Conservation (phyloP, 2,329 filamentous ascomycete species). For the Diaporthe sp. region DNA sequence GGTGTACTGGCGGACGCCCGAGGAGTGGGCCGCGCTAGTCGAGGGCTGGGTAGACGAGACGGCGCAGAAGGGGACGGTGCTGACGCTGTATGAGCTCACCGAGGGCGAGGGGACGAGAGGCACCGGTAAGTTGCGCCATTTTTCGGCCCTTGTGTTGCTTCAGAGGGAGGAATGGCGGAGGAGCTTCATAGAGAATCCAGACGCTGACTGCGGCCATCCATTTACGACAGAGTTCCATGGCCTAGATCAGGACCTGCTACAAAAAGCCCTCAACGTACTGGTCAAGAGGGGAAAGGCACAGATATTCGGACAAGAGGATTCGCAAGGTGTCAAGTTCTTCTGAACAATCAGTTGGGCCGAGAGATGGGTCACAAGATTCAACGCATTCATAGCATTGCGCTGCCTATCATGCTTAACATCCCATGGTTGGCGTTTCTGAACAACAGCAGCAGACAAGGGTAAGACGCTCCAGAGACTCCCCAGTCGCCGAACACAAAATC, state of each 20-base stretch:
- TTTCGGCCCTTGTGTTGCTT: constrained; percentile 12
- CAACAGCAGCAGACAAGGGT: neutral
- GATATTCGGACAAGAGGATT: constrained; percentile 90
- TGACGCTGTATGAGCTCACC: constrained; percentile 92
- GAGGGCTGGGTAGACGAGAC: constrained; percentile 89
- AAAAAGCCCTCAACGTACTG: constrained; percentile 82
- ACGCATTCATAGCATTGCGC: neutral
- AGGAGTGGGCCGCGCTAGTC: constrained; percentile 89
- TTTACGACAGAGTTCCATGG: constrained; percentile 79
- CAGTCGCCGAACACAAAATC: constrained; percentile 19
- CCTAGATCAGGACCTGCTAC: constrained; percentile 87
- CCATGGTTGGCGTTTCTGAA: neutral
- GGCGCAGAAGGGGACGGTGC: constrained; percentile 87
- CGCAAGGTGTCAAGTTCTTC: constrained; percentile 96
- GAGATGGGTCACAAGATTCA: neutral
- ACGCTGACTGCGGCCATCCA: neutral
- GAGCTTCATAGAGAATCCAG: neutral
- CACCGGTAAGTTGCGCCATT: constrained; percentile 65
- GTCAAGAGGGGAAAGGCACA: constrained; percentile 94
- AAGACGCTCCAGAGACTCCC: constrained; percentile 22
- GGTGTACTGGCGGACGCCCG: constrained; percentile 87
- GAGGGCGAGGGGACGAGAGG: constrained; percentile 85
- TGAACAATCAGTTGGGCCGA: constrained; percentile 59
- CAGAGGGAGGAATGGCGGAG: neutral
- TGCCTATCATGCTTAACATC: neutral